Evolutionary conservation across 176 grass and related monocot genomes (phyloP).

Genomic region (Oryza australiensis): DNA sequence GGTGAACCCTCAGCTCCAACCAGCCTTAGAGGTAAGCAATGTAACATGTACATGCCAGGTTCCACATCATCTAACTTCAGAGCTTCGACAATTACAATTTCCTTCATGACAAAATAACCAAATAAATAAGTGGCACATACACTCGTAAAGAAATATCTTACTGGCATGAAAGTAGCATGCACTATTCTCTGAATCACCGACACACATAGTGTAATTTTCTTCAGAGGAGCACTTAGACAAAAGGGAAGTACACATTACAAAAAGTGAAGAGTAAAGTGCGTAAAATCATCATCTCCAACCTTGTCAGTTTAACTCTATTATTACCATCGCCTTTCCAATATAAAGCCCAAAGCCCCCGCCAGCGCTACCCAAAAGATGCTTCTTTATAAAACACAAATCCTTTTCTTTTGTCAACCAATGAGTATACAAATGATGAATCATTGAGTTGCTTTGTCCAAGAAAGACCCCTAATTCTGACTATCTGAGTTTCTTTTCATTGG

Average conservation of each 20-base stretch:
- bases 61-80: conserved; percentile 46
- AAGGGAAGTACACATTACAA: conserved; percentile 14
- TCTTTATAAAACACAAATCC: neutral
- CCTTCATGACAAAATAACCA: conserved; percentile 24
- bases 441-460: neutral
- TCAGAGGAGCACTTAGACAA: neutral
- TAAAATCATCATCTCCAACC: neutral
- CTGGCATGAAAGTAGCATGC: neutral
- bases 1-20: conserved; percentile 46
- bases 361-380: neutral
- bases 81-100: conserved; percentile 51
- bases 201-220: conserved; percentile 12
- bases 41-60: conserved; percentile 35
- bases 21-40: conserved; percentile 46
- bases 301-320: conserved; percentile 26
- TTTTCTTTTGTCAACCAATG: neutral
- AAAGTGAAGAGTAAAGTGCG: conserved; percentile 18
- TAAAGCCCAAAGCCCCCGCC: conserved; percentile 3
- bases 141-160: neutral
- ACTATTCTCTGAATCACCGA: conserved; percentile 13
- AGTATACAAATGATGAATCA: neutral
- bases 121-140: neutral
- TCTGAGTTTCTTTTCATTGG: neutral
- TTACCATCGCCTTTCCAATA: neutral
- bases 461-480: neutral